A percentile compares a stretch with the other conserved stretches of the same genome.
These are phyloP conservation scores for Fagopyrum tataricum DNA, from an alignment of 148 eudicot species.

Conservation along the genomic window DNA sequence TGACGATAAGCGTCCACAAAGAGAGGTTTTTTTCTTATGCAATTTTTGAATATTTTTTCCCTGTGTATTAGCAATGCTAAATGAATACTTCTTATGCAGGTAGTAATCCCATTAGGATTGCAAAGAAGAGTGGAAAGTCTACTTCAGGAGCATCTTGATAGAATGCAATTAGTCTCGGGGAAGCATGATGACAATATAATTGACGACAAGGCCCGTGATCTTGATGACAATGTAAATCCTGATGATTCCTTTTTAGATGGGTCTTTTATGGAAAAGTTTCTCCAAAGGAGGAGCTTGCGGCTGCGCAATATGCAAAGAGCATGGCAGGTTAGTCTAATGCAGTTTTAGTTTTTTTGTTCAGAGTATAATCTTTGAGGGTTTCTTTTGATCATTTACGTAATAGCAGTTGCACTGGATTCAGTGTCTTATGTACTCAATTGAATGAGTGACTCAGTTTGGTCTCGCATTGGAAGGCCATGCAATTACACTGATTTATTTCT, in stretches of 20 bases:
- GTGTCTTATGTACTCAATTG: neutral
- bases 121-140: constrained; percentile 98
- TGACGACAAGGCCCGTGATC: constrained; percentile 25
- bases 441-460: neutral
- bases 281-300: constrained; percentile 80
- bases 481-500: neutral
- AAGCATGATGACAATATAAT: constrained; percentile 25
- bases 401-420: neutral
- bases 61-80: neutral
- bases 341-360: neutral
- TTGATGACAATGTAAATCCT: constrained; percentile 28
- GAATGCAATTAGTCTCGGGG: constrained; percentile 42
- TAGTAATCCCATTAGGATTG: constrained; percentile 81
- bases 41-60: neutral
- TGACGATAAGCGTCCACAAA: constrained; percentile 98
- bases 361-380: neutral
- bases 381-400: neutral
- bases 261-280: constrained; percentile 94
- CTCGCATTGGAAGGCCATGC: neutral
- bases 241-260: constrained; percentile 63
- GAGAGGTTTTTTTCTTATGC: constrained; percentile 58
- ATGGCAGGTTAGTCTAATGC: constrained; percentile 87
- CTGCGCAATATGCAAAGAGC: constrained; percentile 94
- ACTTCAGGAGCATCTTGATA: constrained; percentile 95
- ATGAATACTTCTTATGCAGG: constrained; percentile 38